A percentile compares a stretch with the other conserved stretches of the same genome.
Evolutionary conservation across 495 filamentous ascomycete species (phyloP).

Genomic region (Talaromyces wortmannii): DNA sequence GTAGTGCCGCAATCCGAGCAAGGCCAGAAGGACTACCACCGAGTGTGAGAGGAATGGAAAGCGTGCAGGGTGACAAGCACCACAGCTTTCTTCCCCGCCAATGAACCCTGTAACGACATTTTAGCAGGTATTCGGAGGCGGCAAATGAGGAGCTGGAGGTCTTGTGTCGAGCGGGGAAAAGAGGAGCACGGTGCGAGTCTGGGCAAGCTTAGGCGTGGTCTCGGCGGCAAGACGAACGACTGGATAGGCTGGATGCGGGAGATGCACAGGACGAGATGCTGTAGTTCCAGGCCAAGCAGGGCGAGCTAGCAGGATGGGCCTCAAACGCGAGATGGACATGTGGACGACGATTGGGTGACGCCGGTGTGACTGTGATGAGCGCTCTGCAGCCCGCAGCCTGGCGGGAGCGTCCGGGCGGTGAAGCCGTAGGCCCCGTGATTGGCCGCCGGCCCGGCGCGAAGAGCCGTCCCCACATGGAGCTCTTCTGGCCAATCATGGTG

Average conservation of each 20-base stretch:
- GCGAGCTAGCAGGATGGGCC: background rate
- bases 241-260: background rate
- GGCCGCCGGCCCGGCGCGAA: background rate
- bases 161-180: background rate
- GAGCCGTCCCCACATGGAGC: background rate
- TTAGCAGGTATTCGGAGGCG: background rate
- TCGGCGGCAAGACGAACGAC: background rate
- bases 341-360: background rate
- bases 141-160: background rate
- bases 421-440: too few species aligned
- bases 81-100: background rate
- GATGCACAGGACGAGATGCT: background rate
- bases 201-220: background rate
- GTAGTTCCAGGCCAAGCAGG: background rate
- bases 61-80: background rate
- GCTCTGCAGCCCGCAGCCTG: too few species aligned
- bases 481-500: background rate
- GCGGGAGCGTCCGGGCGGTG: too few species aligned
- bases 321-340: background rate
- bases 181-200: background rate
- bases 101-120: background rate
- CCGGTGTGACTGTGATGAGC: background rate
- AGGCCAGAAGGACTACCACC: background rate
- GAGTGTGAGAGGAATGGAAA: too few species aligned
- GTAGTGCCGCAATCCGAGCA: background rate